Percentiles rank a stretch among this genome's conserved stretches.
Evolutionary conservation across 139 green algal species (phyloP).

Genomic region (Picochlorum costavermella): DNA sequence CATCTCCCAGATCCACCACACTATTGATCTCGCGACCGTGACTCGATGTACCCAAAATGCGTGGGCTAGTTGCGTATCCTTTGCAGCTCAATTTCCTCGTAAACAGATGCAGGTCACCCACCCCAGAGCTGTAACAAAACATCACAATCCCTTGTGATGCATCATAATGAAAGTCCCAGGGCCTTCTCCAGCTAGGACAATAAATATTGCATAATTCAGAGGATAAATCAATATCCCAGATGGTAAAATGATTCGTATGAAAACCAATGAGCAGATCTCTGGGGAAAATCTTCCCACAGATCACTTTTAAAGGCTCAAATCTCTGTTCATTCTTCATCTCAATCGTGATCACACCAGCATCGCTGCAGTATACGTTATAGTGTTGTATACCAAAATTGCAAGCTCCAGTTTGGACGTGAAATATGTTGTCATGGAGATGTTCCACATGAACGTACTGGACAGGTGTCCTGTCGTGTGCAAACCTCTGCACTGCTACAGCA

Average conservation of each 20-base stretch:
- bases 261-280: slow-evolving; percentile 16
- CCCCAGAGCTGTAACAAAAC: slow-evolving; percentile 8
- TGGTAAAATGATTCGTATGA: slow-evolving; percentile 8
- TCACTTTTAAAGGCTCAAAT: not conserved
- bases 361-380: not conserved
- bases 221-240: slow-evolving; percentile 6
- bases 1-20: not conserved
- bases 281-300: not conserved
- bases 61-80: not conserved
- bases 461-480: not conserved
- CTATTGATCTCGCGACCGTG: slow-evolving; percentile 18
- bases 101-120: slow-evolving; percentile 4
- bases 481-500: not conserved
- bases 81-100: not conserved
- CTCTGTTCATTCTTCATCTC: not conserved
- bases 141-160: slow-evolving; percentile 3
- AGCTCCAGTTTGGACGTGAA: not conserved
- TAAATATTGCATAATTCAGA: slow-evolving; percentile 9
- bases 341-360: not conserved
- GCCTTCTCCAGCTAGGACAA: slow-evolving; percentile 24
- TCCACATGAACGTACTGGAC: not conserved
- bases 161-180: slow-evolving; percentile 5
- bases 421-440: not conserved
- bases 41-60: slow-evolving; percentile 5
- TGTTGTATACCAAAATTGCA: not conserved